phyloP scores from a whole-genome alignment of 768 basidiomycete species.

The Pulveroboletus sp. region DNA sequence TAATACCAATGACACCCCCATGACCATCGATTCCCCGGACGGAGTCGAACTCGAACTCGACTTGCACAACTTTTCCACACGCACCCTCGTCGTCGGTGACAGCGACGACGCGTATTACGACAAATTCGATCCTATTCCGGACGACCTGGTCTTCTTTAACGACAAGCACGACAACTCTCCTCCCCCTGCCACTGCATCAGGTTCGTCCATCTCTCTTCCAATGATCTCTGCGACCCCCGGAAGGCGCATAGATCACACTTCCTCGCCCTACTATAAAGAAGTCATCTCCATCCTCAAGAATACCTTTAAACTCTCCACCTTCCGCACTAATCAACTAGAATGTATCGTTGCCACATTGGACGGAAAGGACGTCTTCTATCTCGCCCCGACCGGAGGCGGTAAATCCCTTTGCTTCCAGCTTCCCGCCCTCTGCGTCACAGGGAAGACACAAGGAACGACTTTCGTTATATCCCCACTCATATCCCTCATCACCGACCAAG shows the following conservation, averaged over 20 bases:
- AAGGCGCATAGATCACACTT: slow-evolving; percentile 30
- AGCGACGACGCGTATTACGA: slow-evolving; percentile 51
- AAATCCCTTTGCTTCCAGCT: slow-evolving; percentile 89
- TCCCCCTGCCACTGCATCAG: slow-evolving; percentile 4
- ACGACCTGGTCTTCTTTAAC: slow-evolving; percentile 15
- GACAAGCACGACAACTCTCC: slow-evolving; percentile 10
- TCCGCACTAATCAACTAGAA: slow-evolving; percentile 82
- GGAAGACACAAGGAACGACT: slow-evolving; percentile 75
- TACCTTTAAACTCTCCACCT: slow-evolving; percentile 59
- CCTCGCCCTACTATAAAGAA: slow-evolving; percentile 30
- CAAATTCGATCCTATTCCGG: slow-evolving; percentile 34
- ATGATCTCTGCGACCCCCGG: neutral
- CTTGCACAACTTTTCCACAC: slow-evolving; percentile 16
- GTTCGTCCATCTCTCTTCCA: slow-evolving; percentile 6
- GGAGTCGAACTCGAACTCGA: slow-evolving; percentile 22
- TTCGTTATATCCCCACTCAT: slow-evolving; percentile 88
- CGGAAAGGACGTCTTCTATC: slow-evolving; percentile 85
- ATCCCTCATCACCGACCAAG: slow-evolving; percentile 88
- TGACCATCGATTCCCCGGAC: slow-evolving; percentile 10
- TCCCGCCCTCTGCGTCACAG: slow-evolving; percentile 75
- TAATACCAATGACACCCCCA: neutral
- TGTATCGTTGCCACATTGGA: slow-evolving; percentile 77
- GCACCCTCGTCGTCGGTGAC: slow-evolving; percentile 24
- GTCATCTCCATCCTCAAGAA: slow-evolving; percentile 31
- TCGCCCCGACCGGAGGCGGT: slow-evolving; percentile 96